A percentile compares a stretch with the other conserved stretches of the same genome.
phyloP scores from a whole-genome alignment of 768 basidiomycete species.

The Collybiopsis luxurians region DNA sequence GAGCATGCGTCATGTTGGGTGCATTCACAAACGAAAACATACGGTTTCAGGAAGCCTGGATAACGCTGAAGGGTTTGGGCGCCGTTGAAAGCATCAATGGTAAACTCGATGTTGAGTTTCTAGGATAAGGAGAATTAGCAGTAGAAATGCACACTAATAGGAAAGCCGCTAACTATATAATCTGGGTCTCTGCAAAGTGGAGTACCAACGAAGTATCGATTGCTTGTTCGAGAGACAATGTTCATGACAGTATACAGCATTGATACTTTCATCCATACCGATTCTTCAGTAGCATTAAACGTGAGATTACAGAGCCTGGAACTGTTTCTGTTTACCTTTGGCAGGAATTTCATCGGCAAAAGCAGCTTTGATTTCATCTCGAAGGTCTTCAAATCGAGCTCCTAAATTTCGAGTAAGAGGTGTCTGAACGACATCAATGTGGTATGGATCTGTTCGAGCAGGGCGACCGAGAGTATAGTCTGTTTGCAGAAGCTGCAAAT shows the following conservation, averaged over 20 bases:
- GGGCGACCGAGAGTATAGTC: constrained; percentile 4
- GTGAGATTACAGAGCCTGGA: too few relatives aligned
- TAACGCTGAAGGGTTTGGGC: constrained; percentile 28
- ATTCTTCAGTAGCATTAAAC: neutral
- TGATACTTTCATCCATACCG: constrained; percentile 10
- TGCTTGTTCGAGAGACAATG: constrained; percentile 9
- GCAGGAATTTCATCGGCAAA: constrained; percentile 10
- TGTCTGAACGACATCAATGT: constrained; percentile 4
- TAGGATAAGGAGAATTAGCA: neutral
- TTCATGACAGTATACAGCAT: constrained; percentile 5
- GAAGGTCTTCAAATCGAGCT: constrained; percentile 3
- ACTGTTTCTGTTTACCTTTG: constrained; percentile 3
- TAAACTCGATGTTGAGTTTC: constrained; percentile 18
- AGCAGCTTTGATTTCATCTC: constrained; percentile 10
- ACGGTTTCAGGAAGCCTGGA: constrained; percentile 40
- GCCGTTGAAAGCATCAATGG: constrained; percentile 27
- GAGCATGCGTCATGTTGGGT: neutral
- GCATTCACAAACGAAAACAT: constrained; percentile 6
- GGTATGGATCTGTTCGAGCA: constrained; percentile 5
- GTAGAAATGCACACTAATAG: neutral
- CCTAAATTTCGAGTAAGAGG: constrained; percentile 11
- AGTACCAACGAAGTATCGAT: constrained; percentile 11
- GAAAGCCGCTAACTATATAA: neutral
- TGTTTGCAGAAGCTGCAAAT: constrained; percentile 1
- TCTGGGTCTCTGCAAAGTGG: constrained; percentile 9